Evolutionary conservation across 345 rosid genomes (phyloP), one percentile per base, ranked within the genome.

Genomic region (Passiflora organensis): DNA sequence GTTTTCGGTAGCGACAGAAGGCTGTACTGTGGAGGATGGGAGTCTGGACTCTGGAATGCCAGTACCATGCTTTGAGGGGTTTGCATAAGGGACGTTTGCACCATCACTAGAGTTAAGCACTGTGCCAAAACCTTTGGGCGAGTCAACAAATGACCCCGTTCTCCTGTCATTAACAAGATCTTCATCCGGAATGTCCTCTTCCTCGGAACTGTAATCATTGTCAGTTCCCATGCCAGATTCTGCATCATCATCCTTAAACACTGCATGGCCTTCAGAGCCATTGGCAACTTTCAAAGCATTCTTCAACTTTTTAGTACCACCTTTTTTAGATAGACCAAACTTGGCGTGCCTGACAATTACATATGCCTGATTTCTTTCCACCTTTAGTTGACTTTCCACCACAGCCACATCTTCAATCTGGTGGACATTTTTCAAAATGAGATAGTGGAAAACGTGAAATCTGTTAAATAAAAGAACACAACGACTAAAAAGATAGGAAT

Each of bases 321-420:
- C 78, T 76, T 80, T 91, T 81, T 83, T 87, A 6, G 82, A 24
- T 20, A 72, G 79, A 9, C 95, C 95, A 58, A 83, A 91, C 72
- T 85, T 91, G 34, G 59, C 67, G 43, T 85, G 96, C 73, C 89
- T 71, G 59, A 83, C 76, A 17, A 87, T 43, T 32, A 70, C 82
- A 73, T 75, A 85, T 42, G 97, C 96, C 58, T 70, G 79, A 15
- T 48, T 65, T 48, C 41, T 85, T 76, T 78, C 86, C 51, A 80
- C 80, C 38, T 51, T 66, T 12, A 89, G 96, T 18, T 82, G 89
- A 58, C 77, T 85, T 60, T 91, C 96, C 53, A 91, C 73, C 28
- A 81, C 43, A 41, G 78, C 46, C 45, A 54, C 76, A 68, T 80
- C 97, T 69, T 68, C 82, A 48, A 91, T 69, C 97, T 87, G 70